phyloP scores from a whole-genome alignment of 2,329 filamentous ascomycete genomes.

The Bipolaris bicolor region DNA sequence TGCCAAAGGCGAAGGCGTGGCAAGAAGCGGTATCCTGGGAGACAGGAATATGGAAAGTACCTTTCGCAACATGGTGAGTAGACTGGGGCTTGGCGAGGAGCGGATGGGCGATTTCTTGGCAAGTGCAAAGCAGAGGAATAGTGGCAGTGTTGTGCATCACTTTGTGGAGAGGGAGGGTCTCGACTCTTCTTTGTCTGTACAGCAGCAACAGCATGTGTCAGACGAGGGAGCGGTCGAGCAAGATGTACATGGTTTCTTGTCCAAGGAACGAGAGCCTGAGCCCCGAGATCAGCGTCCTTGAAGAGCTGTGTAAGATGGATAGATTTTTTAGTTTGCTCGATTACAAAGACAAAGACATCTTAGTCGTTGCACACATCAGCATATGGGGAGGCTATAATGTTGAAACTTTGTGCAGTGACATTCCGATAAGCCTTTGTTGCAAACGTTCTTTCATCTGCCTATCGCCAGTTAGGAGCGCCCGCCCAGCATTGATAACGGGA shows the following conservation, averaged over 20 bases:
- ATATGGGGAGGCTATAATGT: too few species aligned
- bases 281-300: background rate
- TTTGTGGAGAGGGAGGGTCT: background rate
- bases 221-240: background rate
- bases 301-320: background rate
- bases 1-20: slow-evolving; percentile 40
- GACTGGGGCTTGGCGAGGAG: slow-evolving; percentile 20
- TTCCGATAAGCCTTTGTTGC: too few species aligned
- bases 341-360: background rate
- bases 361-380: too few species aligned
- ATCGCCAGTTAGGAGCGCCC: too few species aligned
- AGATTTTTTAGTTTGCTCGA: background rate
- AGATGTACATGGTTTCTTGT: background rate
- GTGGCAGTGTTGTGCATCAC: background rate
- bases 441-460: too few species aligned
- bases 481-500: too few species aligned
- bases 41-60: slow-evolving; percentile 12
- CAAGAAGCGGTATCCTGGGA: slow-evolving; percentile 28
- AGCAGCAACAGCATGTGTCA: background rate
- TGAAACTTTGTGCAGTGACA: too few species aligned
- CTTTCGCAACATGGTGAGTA: slow-evolving; percentile 26
- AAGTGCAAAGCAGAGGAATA: background rate
- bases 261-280: background rate
- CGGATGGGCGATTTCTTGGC: slow-evolving; percentile 15
- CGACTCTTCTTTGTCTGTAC: background rate